phyloP scores from a whole-genome alignment of 2,329 filamentous ascomycete genomes.

The Aspergillus sp. region DNA sequence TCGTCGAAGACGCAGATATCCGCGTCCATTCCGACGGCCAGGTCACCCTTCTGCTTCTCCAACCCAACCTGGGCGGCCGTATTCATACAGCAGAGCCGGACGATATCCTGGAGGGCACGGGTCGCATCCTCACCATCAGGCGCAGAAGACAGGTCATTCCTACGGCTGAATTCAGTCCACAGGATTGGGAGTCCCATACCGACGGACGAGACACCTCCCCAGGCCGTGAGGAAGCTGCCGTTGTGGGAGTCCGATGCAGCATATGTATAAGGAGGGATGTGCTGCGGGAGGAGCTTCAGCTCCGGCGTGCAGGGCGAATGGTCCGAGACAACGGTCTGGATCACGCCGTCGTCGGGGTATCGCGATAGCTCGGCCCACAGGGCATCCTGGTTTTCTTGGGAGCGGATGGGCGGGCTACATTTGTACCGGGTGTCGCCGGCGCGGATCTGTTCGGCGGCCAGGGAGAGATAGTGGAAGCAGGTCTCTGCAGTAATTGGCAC shows the following conservation, averaged over 20 bases:
- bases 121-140: conserved; percentile 44
- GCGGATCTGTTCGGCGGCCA: conserved; percentile 77
- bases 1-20: conserved; percentile 94
- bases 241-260: neutral
- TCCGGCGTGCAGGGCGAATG: conserved; percentile 96
- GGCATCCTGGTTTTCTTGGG: conserved; percentile 74
- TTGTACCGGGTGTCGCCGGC: conserved; percentile 90
- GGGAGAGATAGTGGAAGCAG: conserved; percentile 89
- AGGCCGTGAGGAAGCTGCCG: conserved; percentile 93
- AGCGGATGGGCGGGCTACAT: conserved; percentile 89
- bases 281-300: conserved; percentile 78
- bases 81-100: conserved; percentile 79
- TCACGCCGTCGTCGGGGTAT: conserved; percentile 68
- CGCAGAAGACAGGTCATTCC: conserved; percentile 49
- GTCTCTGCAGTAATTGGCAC: conserved; percentile 91
- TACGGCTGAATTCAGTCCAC: conserved; percentile 70
- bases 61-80: conserved; percentile 88
- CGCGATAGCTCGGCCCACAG: conserved; percentile 77
- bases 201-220: conserved; percentile 94
- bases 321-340: conserved; percentile 89
- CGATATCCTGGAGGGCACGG: conserved; percentile 69
- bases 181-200: conserved; percentile 90
- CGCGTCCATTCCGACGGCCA: conserved; percentile 79
- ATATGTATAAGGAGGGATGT: conserved; percentile 55
- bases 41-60: conserved; percentile 74